Percentiles rank a stretch among this genome's conserved stretches.
Evolutionary conservation across 805 yeast species (phyloP).

Genomic region (Hanseniaspora nectarophila): DNA sequence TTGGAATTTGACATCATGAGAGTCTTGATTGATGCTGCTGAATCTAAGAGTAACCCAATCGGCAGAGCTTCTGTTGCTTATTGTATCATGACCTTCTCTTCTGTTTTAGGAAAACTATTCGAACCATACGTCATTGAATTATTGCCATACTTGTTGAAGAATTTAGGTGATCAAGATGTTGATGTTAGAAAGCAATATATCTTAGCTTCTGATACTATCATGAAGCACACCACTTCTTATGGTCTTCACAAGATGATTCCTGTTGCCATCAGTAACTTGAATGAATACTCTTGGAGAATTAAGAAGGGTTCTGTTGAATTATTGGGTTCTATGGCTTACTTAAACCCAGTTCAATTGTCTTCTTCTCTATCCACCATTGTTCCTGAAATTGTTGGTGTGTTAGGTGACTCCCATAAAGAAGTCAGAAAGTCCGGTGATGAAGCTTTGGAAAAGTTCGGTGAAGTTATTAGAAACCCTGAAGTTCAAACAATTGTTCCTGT

Average conservation of each 20-base stretch:
- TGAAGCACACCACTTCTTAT: constrained; percentile 81
- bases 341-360: constrained; percentile 88
- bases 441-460: constrained; percentile 83
- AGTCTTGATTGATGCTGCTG: constrained; percentile 67
- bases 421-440: constrained; percentile 91
- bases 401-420: constrained; percentile 92
- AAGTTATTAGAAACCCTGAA: constrained; percentile 93
- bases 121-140: constrained; percentile 92
- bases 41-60: constrained; percentile 63
- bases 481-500: constrained; percentile 83
- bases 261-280: constrained; percentile 70
- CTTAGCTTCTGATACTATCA: constrained; percentile 71
- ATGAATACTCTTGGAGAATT: constrained; percentile 88
- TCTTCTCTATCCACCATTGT: constrained; percentile 79
- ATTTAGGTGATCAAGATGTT: constrained; percentile 70
- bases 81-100: constrained; percentile 75
- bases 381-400: constrained; percentile 90
- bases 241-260: constrained; percentile 91
- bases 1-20: constrained; percentile 68
- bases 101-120: constrained; percentile 58
- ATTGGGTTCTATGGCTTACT: constrained; percentile 93
- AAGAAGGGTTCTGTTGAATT: constrained; percentile 94
- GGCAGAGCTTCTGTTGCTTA: constrained; percentile 80
- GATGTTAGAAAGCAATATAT: constrained; percentile 87
- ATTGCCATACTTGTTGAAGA: constrained; percentile 65